phyloP scores from a whole-genome alignment of 164 flowering plant genomes.

The Euptelea pleiosperma region DNA sequence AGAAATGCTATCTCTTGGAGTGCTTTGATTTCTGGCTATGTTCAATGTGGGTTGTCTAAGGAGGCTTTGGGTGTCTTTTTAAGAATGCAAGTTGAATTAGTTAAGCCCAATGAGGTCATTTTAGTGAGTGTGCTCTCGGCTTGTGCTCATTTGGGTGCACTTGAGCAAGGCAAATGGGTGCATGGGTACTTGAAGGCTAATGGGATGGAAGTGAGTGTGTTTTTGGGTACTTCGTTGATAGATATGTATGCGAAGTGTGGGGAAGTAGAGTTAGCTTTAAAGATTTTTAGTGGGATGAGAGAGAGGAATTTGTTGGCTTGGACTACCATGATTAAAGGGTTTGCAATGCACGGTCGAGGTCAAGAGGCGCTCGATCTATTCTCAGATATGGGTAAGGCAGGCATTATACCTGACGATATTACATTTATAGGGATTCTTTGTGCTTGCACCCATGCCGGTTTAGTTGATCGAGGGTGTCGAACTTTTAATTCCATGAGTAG shows the following conservation, averaged over 20 bases:
- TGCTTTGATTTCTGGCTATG: slow-evolving; percentile 33
- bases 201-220: slow-evolving; percentile 21
- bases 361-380: slow-evolving; percentile 24
- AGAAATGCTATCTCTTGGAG: slow-evolving; percentile 33
- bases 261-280: slow-evolving; percentile 26
- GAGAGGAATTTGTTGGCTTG: slow-evolving; percentile 29
- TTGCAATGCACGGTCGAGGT: slow-evolving; percentile 36
- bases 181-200: slow-evolving; percentile 29
- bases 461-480: slow-evolving; percentile 26
- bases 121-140: slow-evolving; percentile 29
- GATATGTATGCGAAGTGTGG: slow-evolving; percentile 44
- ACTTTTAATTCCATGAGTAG: slow-evolving; percentile 26
- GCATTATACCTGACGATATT: slow-evolving; percentile 27
- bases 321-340: slow-evolving; percentile 35
- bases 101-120: slow-evolving; percentile 27
- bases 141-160: slow-evolving; percentile 28
- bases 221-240: slow-evolving; percentile 30
- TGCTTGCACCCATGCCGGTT: slow-evolving; percentile 33
- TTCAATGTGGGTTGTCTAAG: slow-evolving; percentile 20
- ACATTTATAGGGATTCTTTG: slow-evolving; percentile 31
- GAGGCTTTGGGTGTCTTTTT: slow-evolving; percentile 28
- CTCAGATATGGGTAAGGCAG: slow-evolving; percentile 21
- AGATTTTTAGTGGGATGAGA: slow-evolving; percentile 32
- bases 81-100: slow-evolving; percentile 18
- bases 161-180: slow-evolving; percentile 35